Percentiles rank a stretch among this genome's conserved stretches.
phyloP scores from a whole-genome alignment of 371 early-diverging fungal species.

The Apophysomyces elegans region DNA sequence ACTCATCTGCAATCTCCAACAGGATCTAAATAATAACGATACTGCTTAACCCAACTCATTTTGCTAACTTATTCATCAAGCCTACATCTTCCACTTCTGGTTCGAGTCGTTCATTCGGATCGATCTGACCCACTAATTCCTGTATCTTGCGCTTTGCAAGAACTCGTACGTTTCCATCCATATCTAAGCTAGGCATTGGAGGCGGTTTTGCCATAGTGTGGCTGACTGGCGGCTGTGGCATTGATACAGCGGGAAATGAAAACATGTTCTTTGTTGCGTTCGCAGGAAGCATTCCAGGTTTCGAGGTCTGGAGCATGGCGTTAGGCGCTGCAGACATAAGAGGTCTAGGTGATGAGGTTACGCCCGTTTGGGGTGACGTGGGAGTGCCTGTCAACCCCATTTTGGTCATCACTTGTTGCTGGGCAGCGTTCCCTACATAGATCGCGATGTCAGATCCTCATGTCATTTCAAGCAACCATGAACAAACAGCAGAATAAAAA shows the following conservation, averaged over 20 bases:
- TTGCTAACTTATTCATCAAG: not conserved
- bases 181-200: conserved; percentile 22
- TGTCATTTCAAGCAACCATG: not conserved
- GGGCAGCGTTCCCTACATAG: conserved; percentile 13
- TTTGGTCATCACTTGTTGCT: conserved; percentile 20
- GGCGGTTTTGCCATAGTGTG: conserved; percentile 10
- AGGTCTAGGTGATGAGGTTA: conserved; percentile 10
- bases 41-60: not conserved
- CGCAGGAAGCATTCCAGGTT: conserved; percentile 16
- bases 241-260: conserved; percentile 13
- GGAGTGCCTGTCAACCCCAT: conserved; percentile 22
- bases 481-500: not conserved
- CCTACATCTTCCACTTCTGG: conserved; percentile 90
- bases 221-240: conserved; percentile 9
- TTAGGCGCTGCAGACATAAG: conserved; percentile 12
- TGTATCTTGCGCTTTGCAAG: conserved; percentile 86
- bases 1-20: conserved; percentile 91
- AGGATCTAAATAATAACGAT: conserved; percentile 57
- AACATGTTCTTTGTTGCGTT: conserved; percentile 22
- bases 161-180: conserved; percentile 44
- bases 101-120: conserved; percentile 84
- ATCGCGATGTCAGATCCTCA: not conserved
- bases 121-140: conserved; percentile 87
- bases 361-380: conserved; percentile 17
- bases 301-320: conserved; percentile 21